Evolutionary conservation across 2,329 filamentous ascomycete genomes (phyloP), one percentile per base, ranked within the genome.

Genomic region (Clarireedia paspali): DNA sequence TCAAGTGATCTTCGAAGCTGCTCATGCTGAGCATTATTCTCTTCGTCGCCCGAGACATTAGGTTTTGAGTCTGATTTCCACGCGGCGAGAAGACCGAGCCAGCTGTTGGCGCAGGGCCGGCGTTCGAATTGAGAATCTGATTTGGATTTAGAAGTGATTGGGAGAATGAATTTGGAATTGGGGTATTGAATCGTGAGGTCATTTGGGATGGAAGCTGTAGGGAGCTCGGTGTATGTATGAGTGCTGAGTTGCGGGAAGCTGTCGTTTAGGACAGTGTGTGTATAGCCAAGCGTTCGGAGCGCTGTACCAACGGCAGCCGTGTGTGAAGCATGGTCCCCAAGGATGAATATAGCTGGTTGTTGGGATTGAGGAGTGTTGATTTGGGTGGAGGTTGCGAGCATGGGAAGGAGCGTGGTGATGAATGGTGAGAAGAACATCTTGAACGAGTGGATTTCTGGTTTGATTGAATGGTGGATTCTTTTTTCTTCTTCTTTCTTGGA

Each of bases 391-490:
- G 46, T 55, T 17, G 53, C 26, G 23, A 55, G 17, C 26, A 55
- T 44, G 30, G 53, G 53, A 15, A 55, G 53, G 20, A 55, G 47
- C 3, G 36, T 26, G 6, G 46, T 50, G 36, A 55, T 55, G 10
- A 50, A 55, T 26, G 53, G 26, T 38, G 53, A 34, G 39, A 55
- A 55, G 47, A 55, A 55, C 53, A 55, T 55, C 17, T 46, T 54
- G 20, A 24, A 17, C 14, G 20, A 38, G 17, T 42, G 39, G 15
- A 20, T 34, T 30, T 30, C 7, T 30, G 27, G 27, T 30, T 30
- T 30, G 27, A 10, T 30, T 30, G 30, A 34, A 34, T 34, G 9
- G 14, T 34, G 4, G 30, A 34, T 10, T 9, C 30, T 34, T 34
- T 34, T 34, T 34, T 27, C 26, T 34, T 34, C 30, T 34, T 34